Percentiles rank a stretch among this genome's conserved stretches.
Evolutionary conservation across 2,329 filamentous ascomycete genomes (phyloP).

Genomic region (Cytospora chrysosperma): DNA sequence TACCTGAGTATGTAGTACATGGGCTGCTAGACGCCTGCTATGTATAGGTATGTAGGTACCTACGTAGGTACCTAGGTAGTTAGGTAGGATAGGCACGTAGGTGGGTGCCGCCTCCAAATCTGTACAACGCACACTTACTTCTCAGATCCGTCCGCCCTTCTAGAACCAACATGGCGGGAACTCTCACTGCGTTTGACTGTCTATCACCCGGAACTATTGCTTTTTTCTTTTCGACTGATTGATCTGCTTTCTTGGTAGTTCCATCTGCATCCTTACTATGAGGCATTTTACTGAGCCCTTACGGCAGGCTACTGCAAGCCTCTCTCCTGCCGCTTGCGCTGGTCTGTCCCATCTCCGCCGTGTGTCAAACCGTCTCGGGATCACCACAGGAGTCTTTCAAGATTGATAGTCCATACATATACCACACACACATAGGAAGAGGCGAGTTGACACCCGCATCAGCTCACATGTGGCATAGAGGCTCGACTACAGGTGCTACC

Average conservation of each 20-base stretch:
- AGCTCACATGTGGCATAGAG: no score
- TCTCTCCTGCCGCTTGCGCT: slow-evolving; percentile 2
- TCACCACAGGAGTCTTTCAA: background rate
- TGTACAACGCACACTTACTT: background rate
- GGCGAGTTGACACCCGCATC: background rate
- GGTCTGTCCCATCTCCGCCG: background rate
- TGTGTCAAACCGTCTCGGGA: background rate
- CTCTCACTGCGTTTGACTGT: background rate
- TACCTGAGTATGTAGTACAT: no score
- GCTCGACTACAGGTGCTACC: no score
- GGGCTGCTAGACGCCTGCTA: no score
- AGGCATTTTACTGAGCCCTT: slow-evolving; percentile 10
- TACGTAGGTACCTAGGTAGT: no score
- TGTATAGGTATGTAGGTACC: no score
- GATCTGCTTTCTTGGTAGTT: background rate
- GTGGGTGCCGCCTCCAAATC: no score
- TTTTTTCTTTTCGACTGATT: no score
- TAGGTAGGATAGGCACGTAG: no score
- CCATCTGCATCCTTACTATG: slow-evolving; percentile 3
- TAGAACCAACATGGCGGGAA: background rate
- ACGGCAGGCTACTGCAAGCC: slow-evolving; percentile 9
- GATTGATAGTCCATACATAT: no score
- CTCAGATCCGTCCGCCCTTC: slow-evolving; percentile 8
- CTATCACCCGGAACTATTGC: background rate
- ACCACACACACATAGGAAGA: background rate